Base-by-base conservation (phyloP, 108 stramenopile species). In the Epipyxis sp. region DNA sequence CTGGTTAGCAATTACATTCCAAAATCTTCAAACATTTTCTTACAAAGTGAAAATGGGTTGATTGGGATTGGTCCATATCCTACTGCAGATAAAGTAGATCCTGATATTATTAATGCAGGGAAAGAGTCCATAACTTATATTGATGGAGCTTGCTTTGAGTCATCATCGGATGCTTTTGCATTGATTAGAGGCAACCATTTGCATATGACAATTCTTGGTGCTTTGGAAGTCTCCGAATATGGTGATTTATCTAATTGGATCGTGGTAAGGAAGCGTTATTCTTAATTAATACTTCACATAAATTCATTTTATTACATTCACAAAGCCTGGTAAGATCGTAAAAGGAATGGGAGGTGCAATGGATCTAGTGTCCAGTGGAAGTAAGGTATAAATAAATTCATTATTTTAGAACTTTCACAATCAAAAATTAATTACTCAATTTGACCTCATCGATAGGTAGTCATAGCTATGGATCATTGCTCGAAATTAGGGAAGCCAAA, bases 171-270 rank as follows among this genome's bases (percentile, higher is more conserved):
- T 74, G 86, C 85, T 74, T 95, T 95, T 84, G 90, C 80, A 32
- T 94, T 95, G 94, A 95, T 95, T 80, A 89, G 94, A 25, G 94
- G 94, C 37, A 85, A 89, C n/a, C 92, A 94, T 80, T 87, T 94
- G 58, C 91, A 95, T 71, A 83, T 95, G 62, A 95, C 94, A 6
- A 91, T 95, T 67, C 86, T 95, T 16, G 94, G 94, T 2, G 93
- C 91, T 20, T 76, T 95, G 79, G 90, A 95, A 77, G 91, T 91
- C 57, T 86, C 90, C 50, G 83, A 82, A 20, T 84, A 85, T 59
- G 94, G 94, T 35, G 94, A 95, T 72, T 83, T 95, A 57, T 92
- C 94, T 29, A 92, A 85, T 69, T 95, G 92, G 90, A 92, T 95
- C 78, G 92, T 95, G n/a, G n/a, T n/a, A n/a, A n/a, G n/a, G n/a